Percentiles rank a stretch among this genome's conserved stretches.
Evolutionary conservation across 371 early-diverging fungal genomes (phyloP).

Genomic region (Mortierella sp.): DNA sequence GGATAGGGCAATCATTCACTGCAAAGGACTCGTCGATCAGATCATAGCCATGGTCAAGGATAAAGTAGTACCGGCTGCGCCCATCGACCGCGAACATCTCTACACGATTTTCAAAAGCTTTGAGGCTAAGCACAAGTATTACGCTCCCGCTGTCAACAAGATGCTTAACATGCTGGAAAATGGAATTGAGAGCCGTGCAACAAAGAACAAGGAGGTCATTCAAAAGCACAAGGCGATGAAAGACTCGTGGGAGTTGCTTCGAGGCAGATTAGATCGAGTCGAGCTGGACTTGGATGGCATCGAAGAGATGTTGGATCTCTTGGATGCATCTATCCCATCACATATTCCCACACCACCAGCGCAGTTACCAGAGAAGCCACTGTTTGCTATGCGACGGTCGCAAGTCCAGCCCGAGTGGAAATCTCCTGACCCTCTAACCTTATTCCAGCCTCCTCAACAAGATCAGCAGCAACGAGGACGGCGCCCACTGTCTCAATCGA

Average conservation of each 20-base stretch:
- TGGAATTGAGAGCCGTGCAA: constrained; percentile 65
- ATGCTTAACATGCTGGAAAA: constrained; percentile 74
- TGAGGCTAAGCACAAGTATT: constrained; percentile 74
- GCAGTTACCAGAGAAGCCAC: constrained; percentile 50
- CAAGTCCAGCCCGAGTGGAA: constrained; percentile 29
- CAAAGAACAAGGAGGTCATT: constrained; percentile 59
- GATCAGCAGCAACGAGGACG: constrained; percentile 46
- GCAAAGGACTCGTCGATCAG: constrained; percentile 65
- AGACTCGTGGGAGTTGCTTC: constrained; percentile 63
- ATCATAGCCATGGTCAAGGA: constrained; percentile 48
- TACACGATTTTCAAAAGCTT: constrained; percentile 69
- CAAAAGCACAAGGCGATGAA: constrained; percentile 66
- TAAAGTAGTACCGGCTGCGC: constrained; percentile 52
- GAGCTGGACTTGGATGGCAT: constrained; percentile 62
- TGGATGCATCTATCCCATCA: constrained; percentile 43
- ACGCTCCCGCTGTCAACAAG: constrained; percentile 70
- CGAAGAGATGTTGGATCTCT: constrained; percentile 58
- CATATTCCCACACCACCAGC: constrained; percentile 28
- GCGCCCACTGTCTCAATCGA: constrained; percentile 21
- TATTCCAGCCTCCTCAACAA: constrained; percentile 35
- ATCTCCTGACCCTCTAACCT: constrained; percentile 11
- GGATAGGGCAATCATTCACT: constrained; percentile 69
- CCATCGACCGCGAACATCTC: constrained; percentile 68
- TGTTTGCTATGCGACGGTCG: constrained; percentile 41
- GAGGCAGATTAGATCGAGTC: constrained; percentile 62